Percentiles rank a stretch among this genome's conserved stretches.
Evolutionary conservation across 352 stramenopile genomes (phyloP).

Genomic region (Phytophthora idaei): DNA sequence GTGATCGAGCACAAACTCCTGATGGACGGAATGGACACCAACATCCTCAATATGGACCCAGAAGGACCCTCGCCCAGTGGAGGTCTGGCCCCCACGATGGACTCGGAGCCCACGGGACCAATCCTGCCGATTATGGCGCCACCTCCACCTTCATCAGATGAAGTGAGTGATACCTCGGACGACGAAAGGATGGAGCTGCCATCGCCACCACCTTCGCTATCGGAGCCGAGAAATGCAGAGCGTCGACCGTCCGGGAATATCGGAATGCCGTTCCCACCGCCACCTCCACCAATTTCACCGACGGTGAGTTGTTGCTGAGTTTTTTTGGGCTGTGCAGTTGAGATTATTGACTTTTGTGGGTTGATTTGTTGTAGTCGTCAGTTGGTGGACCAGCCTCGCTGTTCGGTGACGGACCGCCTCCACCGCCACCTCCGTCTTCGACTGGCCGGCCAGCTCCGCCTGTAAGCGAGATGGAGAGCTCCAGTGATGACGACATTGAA

Average conservation of each 20-base stretch:
- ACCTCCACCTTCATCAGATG: slow-evolving; percentile 20
- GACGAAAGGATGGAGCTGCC: slow-evolving; percentile 33
- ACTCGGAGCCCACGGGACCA: slow-evolving; percentile 34
- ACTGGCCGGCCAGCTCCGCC: slow-evolving; percentile 20
- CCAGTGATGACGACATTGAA: slow-evolving; percentile 64
- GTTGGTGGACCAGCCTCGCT: slow-evolving; percentile 51
- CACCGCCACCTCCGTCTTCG: slow-evolving; percentile 38
- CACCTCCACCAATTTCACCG: slow-evolving; percentile 55
- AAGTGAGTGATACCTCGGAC: slow-evolving; percentile 29
- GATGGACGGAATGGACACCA: slow-evolving; percentile 77
- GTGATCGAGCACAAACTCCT: slow-evolving; percentile 83
- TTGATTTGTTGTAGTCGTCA: slow-evolving; percentile 38
- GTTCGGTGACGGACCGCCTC: slow-evolving; percentile 56
- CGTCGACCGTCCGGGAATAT: slow-evolving; percentile 46
- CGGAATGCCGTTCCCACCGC: slow-evolving; percentile 55
- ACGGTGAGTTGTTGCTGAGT: slow-evolving; percentile 44
- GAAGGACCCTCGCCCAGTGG: slow-evolving; percentile 77
- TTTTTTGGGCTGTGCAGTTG: not conserved
- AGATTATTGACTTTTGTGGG: not conserved
- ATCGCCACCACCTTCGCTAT: slow-evolving; percentile 44
- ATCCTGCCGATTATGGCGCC: slow-evolving; percentile 47
- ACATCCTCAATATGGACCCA: slow-evolving; percentile 80
- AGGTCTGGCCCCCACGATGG: slow-evolving; percentile 34
- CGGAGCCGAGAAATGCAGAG: slow-evolving; percentile 16
- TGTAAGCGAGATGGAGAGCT: slow-evolving; percentile 57